Base-by-base conservation (phyloP, 192 early-diverging fungal species). In the Coemansia sp. region DNA sequence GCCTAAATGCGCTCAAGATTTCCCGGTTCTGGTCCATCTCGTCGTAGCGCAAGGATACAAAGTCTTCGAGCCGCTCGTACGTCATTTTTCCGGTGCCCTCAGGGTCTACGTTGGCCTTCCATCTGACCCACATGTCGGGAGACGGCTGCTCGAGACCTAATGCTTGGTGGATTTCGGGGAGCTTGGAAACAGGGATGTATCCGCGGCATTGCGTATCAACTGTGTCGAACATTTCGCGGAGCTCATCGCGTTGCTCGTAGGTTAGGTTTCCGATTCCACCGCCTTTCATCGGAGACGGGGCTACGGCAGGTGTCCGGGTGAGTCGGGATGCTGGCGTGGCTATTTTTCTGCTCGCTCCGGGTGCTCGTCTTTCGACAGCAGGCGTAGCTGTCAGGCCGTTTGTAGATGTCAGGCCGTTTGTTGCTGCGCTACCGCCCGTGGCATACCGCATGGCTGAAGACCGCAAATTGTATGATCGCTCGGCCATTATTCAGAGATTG, bases 1-100 rank as follows among this genome's bases (percentile, higher is more conserved):
- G 74, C 27, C 69, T 80, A 75, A 94, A 94, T 4, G 90, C 88
- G 51, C 87, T 88, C 37, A 85, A 43, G 48, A 94, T 86, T 62
- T 94, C 89, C 45, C 90, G 84, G 47, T 73, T 65, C 27, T 88
- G 79, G 70, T 92, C 86, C 37, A 47, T 52, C 13, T 74, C 71
- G 26, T 60, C 73, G 27, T 68, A 61, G 22, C 66, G 65, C 50
- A 68, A 20, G 3, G 65, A 62, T 9, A 82, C 48, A 54, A 76
- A 73, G 6, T 73, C 51, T 37, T 73, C 66, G 35, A 82, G 65
- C 11, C 23, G 39, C n/a, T 59, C 53, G 41, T 74, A 76, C 7
- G 62, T 50, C 23, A 83, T 58, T 18, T 55, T 62, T 0, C 78
- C 78, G 10, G 62, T 63, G 13, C 47, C 27, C 8, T 74, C 48